phyloP scores from a whole-genome alignment of 371 early-diverging fungal genomes.

The Syncephalastrum racemosum region DNA sequence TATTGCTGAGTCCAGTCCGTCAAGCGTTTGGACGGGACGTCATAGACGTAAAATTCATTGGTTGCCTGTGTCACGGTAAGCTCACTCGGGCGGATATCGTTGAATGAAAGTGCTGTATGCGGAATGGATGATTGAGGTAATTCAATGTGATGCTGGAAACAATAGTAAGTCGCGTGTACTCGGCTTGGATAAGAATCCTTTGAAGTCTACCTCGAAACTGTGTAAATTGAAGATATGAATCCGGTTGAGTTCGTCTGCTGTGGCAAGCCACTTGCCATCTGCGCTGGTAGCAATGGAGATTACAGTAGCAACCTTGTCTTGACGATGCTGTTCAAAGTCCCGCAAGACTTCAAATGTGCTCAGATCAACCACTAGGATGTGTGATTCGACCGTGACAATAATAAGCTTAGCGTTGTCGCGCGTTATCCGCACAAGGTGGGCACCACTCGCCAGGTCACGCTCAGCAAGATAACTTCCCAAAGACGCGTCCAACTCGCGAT shows the following conservation, averaged over 20 bases:
- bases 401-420: constrained; percentile 68
- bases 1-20: constrained; percentile 81
- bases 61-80: constrained; percentile 66
- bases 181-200: neutral
- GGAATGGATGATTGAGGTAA: constrained; percentile 68
- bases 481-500: constrained; percentile 43
- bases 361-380: constrained; percentile 64
- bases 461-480: constrained; percentile 33
- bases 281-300: constrained; percentile 67
- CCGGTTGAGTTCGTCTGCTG: constrained; percentile 73
- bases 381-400: constrained; percentile 65
- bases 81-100: constrained; percentile 57
- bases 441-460: constrained; percentile 43
- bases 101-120: constrained; percentile 76
- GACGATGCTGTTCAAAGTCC: constrained; percentile 63
- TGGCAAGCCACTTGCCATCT: constrained; percentile 81
- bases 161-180: constrained; percentile 2
- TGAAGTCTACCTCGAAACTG: constrained; percentile 57
- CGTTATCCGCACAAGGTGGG: constrained; percentile 66
- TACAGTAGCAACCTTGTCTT: constrained; percentile 58
- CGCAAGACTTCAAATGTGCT: constrained; percentile 53
- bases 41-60: constrained; percentile 78
- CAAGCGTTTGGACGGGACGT: constrained; percentile 65
- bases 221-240: constrained; percentile 81
- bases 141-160: constrained; percentile 58